phyloP scores from a whole-genome alignment of 208 protist species.

The Endotrypanum monterogeii region DNA sequence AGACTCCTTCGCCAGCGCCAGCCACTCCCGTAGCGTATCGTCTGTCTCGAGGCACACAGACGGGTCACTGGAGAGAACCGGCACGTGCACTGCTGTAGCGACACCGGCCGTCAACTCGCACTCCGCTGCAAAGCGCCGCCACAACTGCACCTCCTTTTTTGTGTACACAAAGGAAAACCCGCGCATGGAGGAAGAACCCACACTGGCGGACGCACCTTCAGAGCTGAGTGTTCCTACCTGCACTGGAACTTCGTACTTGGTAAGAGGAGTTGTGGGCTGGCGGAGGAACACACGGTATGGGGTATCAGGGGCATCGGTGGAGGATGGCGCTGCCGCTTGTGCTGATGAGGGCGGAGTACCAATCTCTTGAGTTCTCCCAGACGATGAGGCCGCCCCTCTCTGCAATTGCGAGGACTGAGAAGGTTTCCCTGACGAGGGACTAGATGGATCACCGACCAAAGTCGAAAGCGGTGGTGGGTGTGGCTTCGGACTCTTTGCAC shows the following conservation, averaged over 20 bases:
- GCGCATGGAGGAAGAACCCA: not conserved
- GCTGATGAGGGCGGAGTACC: not conserved
- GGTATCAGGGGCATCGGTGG: not conserved
- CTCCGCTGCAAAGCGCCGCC: slow-evolving; percentile 24
- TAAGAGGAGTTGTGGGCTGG: not conserved
- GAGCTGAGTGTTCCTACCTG: not conserved
- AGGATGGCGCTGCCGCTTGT: not conserved
- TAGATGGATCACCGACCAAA: not conserved
- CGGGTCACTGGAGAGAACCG: slow-evolving; percentile 36
- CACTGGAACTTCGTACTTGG: slow-evolving; percentile 18
- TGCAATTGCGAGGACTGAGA: not conserved
- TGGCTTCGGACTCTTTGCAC: not conserved
- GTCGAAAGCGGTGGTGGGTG: slow-evolving; percentile 3
- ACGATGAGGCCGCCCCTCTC: not conserved
- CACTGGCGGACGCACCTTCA: not conserved
- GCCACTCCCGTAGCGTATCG: slow-evolving; percentile 43
- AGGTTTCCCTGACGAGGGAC: not conserved
- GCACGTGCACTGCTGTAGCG: not conserved
- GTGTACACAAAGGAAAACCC: slow-evolving; percentile 37
- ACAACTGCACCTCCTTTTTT: slow-evolving; percentile 31
- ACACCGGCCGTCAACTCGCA: slow-evolving; percentile 11
- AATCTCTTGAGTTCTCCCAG: not conserved
- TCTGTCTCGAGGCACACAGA: slow-evolving; percentile 25
- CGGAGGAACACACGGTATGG: slow-evolving; percentile 13
- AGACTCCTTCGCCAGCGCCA: slow-evolving; percentile 47